Conservation (phyloP, 1,284 basidiomycete genomes). For the Xerocomus nothofagi region DNA sequence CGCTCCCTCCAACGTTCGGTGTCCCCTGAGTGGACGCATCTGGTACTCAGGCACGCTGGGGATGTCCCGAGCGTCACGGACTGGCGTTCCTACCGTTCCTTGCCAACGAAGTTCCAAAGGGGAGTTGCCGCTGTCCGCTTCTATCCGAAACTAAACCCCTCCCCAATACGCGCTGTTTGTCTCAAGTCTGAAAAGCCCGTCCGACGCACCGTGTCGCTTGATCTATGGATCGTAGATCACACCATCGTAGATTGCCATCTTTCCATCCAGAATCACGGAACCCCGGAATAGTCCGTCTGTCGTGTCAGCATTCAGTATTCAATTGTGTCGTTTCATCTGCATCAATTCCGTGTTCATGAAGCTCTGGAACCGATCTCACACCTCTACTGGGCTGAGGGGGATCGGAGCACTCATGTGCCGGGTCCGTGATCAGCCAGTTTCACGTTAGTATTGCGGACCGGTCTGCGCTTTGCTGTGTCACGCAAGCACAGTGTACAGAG, state of each 20-base stretch:
- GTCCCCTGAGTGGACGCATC: neutral
- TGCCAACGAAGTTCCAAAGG: constrained; percentile 1
- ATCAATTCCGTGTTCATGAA: neutral
- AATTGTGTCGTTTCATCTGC: constrained; percentile 16
- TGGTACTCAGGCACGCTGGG: neutral
- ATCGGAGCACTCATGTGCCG: neutral
- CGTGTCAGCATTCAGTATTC: neutral
- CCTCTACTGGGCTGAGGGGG: neutral
- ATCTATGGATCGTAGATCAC: constrained; percentile 7
- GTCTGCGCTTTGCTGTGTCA: neutral
- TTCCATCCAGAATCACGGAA: neutral
- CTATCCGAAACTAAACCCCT: constrained; percentile 8
- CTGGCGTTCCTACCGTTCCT: constrained; percentile 2
- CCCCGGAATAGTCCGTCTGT: neutral
- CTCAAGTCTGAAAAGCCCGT: constrained; percentile 11
- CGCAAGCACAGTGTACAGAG: neutral
- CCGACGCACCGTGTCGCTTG: neutral
- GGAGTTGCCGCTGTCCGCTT: neutral
- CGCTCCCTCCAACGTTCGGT: neutral
- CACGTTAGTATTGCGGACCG: neutral
- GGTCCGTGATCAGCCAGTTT: neutral
- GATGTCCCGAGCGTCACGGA: constrained; percentile 11
- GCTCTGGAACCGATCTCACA: constrained; percentile 1
- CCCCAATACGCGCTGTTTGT: constrained; percentile 5
- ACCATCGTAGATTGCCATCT: neutral